Base-by-base conservation (phyloP, 2,329 filamentous ascomycete genomes). In the Venturiaceae sp. region DNA sequence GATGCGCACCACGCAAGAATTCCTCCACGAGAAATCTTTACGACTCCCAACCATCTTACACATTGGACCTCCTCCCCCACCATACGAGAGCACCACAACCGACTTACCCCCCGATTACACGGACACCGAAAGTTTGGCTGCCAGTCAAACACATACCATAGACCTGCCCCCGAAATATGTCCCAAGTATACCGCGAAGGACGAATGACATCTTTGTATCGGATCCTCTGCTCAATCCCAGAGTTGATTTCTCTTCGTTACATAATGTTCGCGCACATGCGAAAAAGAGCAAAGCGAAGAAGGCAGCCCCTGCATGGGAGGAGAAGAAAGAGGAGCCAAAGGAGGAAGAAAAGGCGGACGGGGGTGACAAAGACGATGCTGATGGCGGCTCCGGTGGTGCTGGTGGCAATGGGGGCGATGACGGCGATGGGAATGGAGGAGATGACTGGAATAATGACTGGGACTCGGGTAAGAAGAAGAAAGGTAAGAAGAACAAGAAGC, bases 161-260 rank as follows among this genome's bases (percentile, higher is more conserved):
- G 58, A 70, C 64, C 19, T 70, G 66, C 54, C 64, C 19, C 44
- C 44, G 44, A 23, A 7, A 30, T 50, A 50, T 30, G 44, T n/a
- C 30, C 14, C 44, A 14, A 28, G 23, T n/a, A 26, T 50, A 30
- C 23, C 44, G 19, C 44, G 44, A 50, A 68, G 60, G 61, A 66
- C 61, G 67, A 65, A 11, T 67, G 66, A 33, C 66, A 66, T 41
- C 54, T 44, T 46, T 67, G 68, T 56, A 69, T 66, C 16, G 60
- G 70, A 36, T 66, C 65, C 53, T 26, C 69, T 19, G 65, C 69
- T 61, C 65, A 68, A 58, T 69, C 66, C 73, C 21, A 70, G 74
- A 32, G 72, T 88, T 55, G 84, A 88, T 66, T 82, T 87, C 60
- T 74, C 74, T 23, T 81, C 77, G 28, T 71, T 78, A 56, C 74